phyloP scores from a whole-genome alignment of 768 basidiomycete genomes.

The Boletus insuetus region DNA sequence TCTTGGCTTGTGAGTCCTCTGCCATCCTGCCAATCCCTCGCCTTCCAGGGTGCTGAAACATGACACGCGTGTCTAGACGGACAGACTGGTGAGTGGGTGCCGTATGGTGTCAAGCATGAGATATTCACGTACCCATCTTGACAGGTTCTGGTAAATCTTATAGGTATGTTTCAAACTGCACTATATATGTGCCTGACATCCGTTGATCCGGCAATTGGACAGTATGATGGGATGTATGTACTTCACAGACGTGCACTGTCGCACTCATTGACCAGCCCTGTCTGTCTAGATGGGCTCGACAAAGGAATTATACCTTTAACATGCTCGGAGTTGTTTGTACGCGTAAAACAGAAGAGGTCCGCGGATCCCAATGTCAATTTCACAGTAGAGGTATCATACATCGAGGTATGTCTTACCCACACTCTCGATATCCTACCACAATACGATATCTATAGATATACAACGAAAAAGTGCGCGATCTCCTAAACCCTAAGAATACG shows the following conservation, averaged over 20 bases:
- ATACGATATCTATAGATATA: constrained; percentile 59
- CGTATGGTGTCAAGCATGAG: background rate
- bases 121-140: constrained; percentile 3
- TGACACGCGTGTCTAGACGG: constrained; percentile 45
- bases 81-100: constrained; percentile 69
- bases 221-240: constrained; percentile 96
- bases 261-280: constrained; percentile 3
- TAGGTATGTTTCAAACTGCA: constrained; percentile 50
- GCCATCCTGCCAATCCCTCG: background rate
- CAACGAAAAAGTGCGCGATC: constrained; percentile 96
- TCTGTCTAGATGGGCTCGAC: constrained; percentile 77
- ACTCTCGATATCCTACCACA: background rate
- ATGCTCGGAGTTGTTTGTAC: constrained; percentile 87
- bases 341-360: constrained; percentile 64
- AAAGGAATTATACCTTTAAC: constrained; percentile 98
- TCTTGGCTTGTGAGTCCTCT: constrained; percentile 87
- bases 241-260: constrained; percentile 1
- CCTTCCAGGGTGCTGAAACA: background rate
- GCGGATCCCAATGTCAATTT: constrained; percentile 71
- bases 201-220: constrained; percentile 11
- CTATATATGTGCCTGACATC: background rate
- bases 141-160: constrained; percentile 90
- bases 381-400: constrained; percentile 97
- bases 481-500: constrained; percentile 95
- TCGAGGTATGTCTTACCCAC: constrained; percentile 59